Evolutionary conservation across 768 basidiomycete genomes (phyloP).

Genomic region (Udeniomyces megalosporus): DNA sequence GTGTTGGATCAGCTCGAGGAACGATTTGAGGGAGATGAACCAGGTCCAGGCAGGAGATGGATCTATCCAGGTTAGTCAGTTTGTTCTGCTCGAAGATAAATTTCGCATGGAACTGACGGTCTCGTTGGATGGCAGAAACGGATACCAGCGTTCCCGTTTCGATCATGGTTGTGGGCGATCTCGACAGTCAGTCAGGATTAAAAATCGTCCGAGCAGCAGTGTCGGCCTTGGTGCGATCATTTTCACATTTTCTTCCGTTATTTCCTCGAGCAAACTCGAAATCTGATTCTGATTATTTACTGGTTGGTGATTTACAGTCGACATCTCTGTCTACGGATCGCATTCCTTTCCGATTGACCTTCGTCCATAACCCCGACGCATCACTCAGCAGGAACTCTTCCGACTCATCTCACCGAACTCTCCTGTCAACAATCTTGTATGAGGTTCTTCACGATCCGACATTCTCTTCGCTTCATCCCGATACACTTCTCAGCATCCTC

Average conservation of each 20-base stretch:
- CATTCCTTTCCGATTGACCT: slow-evolving; percentile 47
- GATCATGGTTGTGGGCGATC: slow-evolving; percentile 54
- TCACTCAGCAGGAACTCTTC: slow-evolving; percentile 18
- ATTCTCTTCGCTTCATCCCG: slow-evolving; percentile 17
- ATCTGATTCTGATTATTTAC: too few relatives aligned
- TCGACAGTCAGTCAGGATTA: slow-evolving; percentile 48
- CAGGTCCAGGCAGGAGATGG: slow-evolving; percentile 31
- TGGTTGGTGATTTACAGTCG: too few relatives aligned
- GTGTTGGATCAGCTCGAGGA: too few relatives aligned
- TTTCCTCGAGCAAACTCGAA: too few relatives aligned
- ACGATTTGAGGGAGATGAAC: slow-evolving; percentile 39
- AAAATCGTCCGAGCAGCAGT: slow-evolving; percentile 51
- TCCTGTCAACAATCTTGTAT: slow-evolving; percentile 24
- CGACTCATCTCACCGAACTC: slow-evolving; percentile 30
- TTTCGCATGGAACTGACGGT: too few relatives aligned
- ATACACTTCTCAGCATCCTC: slow-evolving; percentile 21
- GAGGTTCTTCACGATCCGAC: slow-evolving; percentile 19
- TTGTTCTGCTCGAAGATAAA: background rate
- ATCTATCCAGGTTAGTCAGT: slow-evolving; percentile 45
- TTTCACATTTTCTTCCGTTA: too few relatives aligned
- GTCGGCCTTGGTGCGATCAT: slow-evolving; percentile 40
- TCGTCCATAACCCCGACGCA: slow-evolving; percentile 53
- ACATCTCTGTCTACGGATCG: too few relatives aligned
- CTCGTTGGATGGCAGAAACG: too few relatives aligned
- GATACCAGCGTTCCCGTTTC: slow-evolving; percentile 24